Evolutionary conservation across 225 moss, liverwort and hornwort species (phyloP).

Genomic region (Pseudisothecium myosuroides): DNA sequence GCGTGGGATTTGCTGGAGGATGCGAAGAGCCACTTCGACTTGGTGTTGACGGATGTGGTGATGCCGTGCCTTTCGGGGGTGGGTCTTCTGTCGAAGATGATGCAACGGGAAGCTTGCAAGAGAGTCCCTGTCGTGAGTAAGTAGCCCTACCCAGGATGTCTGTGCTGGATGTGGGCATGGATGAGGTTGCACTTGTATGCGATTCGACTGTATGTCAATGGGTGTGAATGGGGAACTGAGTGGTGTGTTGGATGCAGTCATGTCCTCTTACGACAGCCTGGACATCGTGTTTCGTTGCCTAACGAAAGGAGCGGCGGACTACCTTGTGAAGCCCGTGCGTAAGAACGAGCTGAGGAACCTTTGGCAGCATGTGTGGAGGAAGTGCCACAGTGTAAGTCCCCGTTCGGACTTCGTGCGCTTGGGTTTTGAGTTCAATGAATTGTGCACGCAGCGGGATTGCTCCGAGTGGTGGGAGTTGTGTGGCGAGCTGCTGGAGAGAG

Average conservation of each 20-base stretch:
- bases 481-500: neutral
- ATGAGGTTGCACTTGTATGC: neutral
- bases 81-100: conserved; percentile 80
- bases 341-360: conserved; percentile 89
- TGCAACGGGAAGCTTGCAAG: conserved; percentile 62
- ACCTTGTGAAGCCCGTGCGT: conserved; percentile 88
- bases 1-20: conserved; percentile 95
- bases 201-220: neutral
- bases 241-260: conserved; percentile 48
- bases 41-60: conserved; percentile 92
- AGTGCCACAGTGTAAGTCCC: conserved; percentile 73
- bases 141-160: neutral
- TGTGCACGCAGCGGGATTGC: neutral
- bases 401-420: neutral
- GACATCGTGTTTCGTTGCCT: conserved; percentile 90
- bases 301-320: conserved; percentile 85
- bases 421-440: neutral
- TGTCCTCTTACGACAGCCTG: conserved; percentile 91
- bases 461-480: neutral
- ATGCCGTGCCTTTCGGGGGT: conserved; percentile 99
- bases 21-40: conserved; percentile 53
- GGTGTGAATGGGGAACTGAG: neutral
- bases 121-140: conserved; percentile 88
- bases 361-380: conserved; percentile 98
- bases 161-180: neutral